Evolutionary conservation across 2,329 filamentous ascomycete genomes (phyloP).

Genomic region (Sclerotinia borealis): DNA sequence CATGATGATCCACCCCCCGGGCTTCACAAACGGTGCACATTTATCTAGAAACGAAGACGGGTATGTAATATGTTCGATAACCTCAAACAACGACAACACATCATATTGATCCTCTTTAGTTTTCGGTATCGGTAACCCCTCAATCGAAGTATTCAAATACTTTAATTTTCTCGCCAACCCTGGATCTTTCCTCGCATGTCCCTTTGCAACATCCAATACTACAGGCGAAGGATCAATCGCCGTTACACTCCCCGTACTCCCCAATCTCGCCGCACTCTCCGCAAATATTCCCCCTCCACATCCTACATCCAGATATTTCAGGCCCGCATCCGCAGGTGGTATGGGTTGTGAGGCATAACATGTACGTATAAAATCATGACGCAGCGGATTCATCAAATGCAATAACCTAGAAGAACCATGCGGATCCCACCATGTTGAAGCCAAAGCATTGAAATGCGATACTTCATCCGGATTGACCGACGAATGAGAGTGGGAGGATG

Average conservation of each 20-base stretch:
- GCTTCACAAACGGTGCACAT: conserved; percentile 70
- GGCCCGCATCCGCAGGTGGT: conserved; percentile 36
- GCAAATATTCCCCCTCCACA: conserved; percentile 97
- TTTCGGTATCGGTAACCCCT: conserved; percentile 50
- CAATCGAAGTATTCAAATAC: conserved; percentile 74
- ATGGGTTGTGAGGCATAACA: conserved; percentile 57
- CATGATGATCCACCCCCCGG: conserved; percentile 87
- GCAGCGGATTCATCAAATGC: conserved; percentile 96
- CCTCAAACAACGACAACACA: conserved; percentile 84
- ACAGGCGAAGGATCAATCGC: conserved; percentile 73
- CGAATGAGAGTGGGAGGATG: conserved; percentile 38
- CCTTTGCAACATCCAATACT: conserved; percentile 68
- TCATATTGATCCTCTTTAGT: conserved; percentile 53
- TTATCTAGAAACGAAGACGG: conserved; percentile 68
- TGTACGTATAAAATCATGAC: conserved; percentile 79
- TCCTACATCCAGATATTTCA: conserved; percentile 82
- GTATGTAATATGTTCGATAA: conserved; percentile 83
- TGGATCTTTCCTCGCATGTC: conserved; percentile 71
- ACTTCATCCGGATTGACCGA: conserved; percentile 87
- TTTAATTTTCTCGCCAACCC: conserved; percentile 55
- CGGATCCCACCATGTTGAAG: conserved; percentile 95
- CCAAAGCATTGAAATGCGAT: conserved; percentile 89
- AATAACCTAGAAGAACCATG: conserved; percentile 86
- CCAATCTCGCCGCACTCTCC: conserved; percentile 70
- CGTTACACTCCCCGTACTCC: conserved; percentile 56